Percentiles rank a stretch among this genome's conserved stretches.
Conservation (phyloP, 176 grass and related monocot species). For the Musa acuminata region DNA sequence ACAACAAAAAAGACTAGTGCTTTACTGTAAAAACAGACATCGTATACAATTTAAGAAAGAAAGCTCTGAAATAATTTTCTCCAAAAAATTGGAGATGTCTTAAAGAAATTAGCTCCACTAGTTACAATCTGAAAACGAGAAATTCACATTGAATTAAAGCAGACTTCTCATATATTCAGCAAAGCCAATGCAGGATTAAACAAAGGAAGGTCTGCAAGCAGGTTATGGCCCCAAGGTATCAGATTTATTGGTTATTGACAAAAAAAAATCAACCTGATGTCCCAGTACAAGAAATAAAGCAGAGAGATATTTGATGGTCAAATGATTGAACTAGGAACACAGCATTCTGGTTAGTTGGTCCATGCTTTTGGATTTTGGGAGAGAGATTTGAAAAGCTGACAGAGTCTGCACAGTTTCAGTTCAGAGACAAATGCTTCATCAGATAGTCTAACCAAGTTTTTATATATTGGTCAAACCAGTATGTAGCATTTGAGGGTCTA, state of each 20-base stretch:
- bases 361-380: too few relatives aligned
- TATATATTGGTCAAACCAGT: too few relatives aligned
- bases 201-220: background rate
- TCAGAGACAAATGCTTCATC: too few relatives aligned
- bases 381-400: too few relatives aligned
- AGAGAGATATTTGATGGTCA: background rate
- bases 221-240: background rate
- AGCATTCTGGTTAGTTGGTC: background rate
- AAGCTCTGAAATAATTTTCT: background rate
- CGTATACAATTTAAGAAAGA: background rate
- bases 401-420: too few relatives aligned
- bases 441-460: too few relatives aligned
- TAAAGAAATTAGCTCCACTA: background rate
- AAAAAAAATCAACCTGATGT: background rate
- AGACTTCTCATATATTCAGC: background rate
- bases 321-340: background rate
- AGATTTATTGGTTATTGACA: background rate
- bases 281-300: background rate
- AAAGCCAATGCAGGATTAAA: background rate
- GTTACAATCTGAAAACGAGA: background rate
- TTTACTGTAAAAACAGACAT: background rate
- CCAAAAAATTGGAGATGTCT: background rate
- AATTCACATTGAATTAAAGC: background rate
- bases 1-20: background rate
- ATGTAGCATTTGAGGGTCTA: too few relatives aligned